These are phyloP conservation scores for Linum usitatissimum DNA, from an alignment of 345 rosid species.

Conservation along the genomic window DNA sequence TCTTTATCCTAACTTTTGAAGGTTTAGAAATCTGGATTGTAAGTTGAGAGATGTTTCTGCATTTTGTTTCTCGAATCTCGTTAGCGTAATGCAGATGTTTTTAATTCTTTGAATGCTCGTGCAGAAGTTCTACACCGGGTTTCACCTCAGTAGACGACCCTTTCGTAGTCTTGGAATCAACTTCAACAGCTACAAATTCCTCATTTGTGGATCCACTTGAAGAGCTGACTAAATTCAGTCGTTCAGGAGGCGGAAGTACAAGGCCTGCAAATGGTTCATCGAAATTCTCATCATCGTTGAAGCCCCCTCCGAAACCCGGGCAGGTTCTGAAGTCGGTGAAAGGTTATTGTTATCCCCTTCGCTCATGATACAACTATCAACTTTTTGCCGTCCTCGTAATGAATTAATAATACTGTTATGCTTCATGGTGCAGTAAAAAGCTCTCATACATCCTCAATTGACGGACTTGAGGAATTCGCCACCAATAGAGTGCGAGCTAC, in stretches of 20 bases:
- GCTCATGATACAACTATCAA: slow-evolving; percentile 9
- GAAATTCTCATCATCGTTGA: slow-evolving; percentile 30
- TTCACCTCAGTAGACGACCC: slow-evolving; percentile 41
- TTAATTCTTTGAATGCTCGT: too few species aligned
- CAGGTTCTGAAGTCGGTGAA: slow-evolving; percentile 39
- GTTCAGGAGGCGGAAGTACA: slow-evolving; percentile 19
- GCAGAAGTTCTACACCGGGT: slow-evolving; percentile 21
- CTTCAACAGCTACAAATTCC: slow-evolving; percentile 24
- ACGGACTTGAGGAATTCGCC: slow-evolving; percentile 72
- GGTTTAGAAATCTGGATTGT: background rate
- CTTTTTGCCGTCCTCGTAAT: slow-evolving; percentile 6
- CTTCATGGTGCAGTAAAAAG: slow-evolving; percentile 37
- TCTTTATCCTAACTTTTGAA: background rate
- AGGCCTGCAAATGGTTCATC: slow-evolving; percentile 21
- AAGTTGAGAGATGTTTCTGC: too few species aligned
- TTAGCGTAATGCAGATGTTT: too few species aligned
- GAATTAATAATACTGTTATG: slow-evolving; percentile 11
- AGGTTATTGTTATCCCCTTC: slow-evolving; percentile 30
- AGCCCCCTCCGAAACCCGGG: slow-evolving; percentile 61
- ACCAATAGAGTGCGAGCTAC: slow-evolving; percentile 37
- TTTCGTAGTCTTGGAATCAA: slow-evolving; percentile 52
- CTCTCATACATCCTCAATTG: slow-evolving; percentile 40
- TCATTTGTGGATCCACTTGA: slow-evolving; percentile 43
- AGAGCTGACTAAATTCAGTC: slow-evolving; percentile 35
- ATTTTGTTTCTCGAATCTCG: too few species aligned